Percentiles rank a stretch among this genome's conserved stretches.
Evolutionary conservation across 768 basidiomycete species (phyloP).

Genomic region (Hydnomerulius pinastri): DNA sequence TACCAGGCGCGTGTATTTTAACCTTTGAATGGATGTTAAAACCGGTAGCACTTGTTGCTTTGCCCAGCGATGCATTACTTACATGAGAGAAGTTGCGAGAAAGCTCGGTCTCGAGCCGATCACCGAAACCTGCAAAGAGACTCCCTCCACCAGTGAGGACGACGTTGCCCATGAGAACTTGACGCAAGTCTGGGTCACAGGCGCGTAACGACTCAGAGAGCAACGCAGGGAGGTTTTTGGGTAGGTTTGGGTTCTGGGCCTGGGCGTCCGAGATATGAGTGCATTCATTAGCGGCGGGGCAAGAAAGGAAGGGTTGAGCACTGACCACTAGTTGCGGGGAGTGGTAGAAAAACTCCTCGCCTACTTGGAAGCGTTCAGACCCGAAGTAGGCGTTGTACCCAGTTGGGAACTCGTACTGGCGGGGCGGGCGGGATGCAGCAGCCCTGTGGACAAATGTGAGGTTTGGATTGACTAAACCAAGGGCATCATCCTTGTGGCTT

Average conservation of each 20-base stretch:
- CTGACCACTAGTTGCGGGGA: constrained; percentile 54
- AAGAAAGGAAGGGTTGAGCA: constrained; percentile 5
- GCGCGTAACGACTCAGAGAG: constrained; percentile 77
- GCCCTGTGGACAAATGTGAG: constrained; percentile 40
- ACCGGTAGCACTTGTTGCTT: neutral
- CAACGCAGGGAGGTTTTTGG: constrained; percentile 74
- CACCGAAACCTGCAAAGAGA: constrained; percentile 80
- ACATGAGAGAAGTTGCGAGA: constrained; percentile 77
- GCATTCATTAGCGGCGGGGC: neutral
- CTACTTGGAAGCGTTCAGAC: constrained; percentile 75
- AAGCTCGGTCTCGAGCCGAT: constrained; percentile 80
- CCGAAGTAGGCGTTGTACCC: constrained; percentile 88
- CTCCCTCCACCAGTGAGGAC: constrained; percentile 96
- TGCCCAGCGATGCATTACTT: constrained; percentile 31
- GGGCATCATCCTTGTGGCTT: constrained; percentile 24
- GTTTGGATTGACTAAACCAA: neutral
- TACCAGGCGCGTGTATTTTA: constrained; percentile 92
- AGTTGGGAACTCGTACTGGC: constrained; percentile 93
- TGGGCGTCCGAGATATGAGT: constrained; percentile 19
- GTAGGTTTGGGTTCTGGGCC: constrained; percentile 64
- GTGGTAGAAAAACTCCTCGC: constrained; percentile 90
- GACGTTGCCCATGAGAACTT: constrained; percentile 88
- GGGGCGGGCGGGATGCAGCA: constrained; percentile 55
- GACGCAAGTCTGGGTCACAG: constrained; percentile 90
- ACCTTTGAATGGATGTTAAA: constrained; percentile 49